Conservation (phyloP, 257 asterid genomes). For the Knoxia roxburghii region DNA sequence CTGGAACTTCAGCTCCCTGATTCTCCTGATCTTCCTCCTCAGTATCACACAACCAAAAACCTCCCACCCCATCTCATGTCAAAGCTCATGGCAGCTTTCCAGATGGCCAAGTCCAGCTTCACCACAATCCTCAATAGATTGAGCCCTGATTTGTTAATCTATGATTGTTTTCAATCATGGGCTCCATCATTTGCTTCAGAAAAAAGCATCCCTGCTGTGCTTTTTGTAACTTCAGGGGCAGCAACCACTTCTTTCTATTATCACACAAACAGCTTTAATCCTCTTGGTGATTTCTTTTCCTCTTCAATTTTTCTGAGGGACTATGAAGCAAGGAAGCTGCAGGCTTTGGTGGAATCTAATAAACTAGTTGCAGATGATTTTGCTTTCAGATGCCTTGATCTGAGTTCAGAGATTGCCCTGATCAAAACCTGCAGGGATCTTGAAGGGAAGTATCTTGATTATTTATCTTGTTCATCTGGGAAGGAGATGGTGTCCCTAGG, state of each 20-base stretch:
- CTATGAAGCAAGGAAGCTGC: not conserved
- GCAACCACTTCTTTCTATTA: not conserved
- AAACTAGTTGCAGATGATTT: not conserved
- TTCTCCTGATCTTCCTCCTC: constrained; percentile 17
- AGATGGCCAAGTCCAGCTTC: not conserved
- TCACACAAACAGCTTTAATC: not conserved
- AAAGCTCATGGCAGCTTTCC: constrained; percentile 1
- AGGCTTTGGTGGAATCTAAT: not conserved
- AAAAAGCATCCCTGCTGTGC: constrained; percentile 3
- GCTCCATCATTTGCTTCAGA: constrained; percentile 15
- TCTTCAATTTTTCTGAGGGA: constrained; percentile 1
- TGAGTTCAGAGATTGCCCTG: constrained; percentile 8
- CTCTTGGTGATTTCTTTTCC: not conserved
- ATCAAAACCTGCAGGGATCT: constrained; percentile 4
- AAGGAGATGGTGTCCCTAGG: constrained; percentile 12
- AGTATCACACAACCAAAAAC: constrained; percentile 18
- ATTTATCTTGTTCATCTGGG: constrained; percentile 5
- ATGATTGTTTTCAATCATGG: constrained; percentile 15
- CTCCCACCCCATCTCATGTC: constrained; percentile 13
- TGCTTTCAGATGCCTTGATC: not conserved
- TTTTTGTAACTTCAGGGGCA: constrained; percentile 2
- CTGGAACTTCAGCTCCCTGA: constrained; percentile 3
- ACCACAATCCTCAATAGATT: not conserved
- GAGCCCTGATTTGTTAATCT: constrained; percentile 18
- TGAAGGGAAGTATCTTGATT: constrained; percentile 17